These are phyloP conservation scores for Barbatosphaeria neglecta DNA, from an alignment of 495 filamentous ascomycete genomes.

Conservation along the genomic window DNA sequence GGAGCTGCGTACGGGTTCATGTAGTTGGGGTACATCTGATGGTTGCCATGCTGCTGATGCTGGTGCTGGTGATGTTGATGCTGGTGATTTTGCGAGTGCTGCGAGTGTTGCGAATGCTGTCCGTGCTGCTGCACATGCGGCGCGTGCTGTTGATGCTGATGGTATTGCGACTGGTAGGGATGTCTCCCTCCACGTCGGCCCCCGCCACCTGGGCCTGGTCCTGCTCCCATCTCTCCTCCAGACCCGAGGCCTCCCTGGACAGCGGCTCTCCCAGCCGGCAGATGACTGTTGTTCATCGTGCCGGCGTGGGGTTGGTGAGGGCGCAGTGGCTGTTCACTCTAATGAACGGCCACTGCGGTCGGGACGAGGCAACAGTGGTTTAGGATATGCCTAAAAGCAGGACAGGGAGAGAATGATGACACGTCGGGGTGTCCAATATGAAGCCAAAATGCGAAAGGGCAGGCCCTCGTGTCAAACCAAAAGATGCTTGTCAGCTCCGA, in stretches of 20 bases:
- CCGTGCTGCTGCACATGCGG: too few species aligned
- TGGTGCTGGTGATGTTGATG: slow-evolving; percentile 12
- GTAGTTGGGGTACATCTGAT: slow-evolving; percentile 12
- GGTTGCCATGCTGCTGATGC: slow-evolving; percentile 15
- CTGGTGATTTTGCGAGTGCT: slow-evolving; percentile 8
- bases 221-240: slow-evolving; percentile 28
- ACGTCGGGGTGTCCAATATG: neutral
- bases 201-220: slow-evolving; percentile 12
- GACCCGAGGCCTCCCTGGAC: slow-evolving; percentile 22
- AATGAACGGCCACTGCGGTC: slow-evolving; percentile 24
- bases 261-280: slow-evolving; percentile 51
- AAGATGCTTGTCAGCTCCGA: neutral
- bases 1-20: slow-evolving; percentile 25
- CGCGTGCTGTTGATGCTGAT: slow-evolving; percentile 2
- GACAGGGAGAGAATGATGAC: neutral
- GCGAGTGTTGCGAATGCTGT: slow-evolving; percentile 17
- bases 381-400: neutral
- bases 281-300: slow-evolving; percentile 50
- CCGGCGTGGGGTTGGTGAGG: slow-evolving; percentile 39
- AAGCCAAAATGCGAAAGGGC: too few species aligned
- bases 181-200: slow-evolving; percentile 5
- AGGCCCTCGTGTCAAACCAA: neutral
- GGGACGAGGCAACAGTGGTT: neutral
- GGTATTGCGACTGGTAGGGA: slow-evolving; percentile 7
- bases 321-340: slow-evolving; percentile 37